These are phyloP conservation scores for Penicillium roqueforti DNA, from an alignment of 495 filamentous ascomycete species.

Conservation along the genomic window DNA sequence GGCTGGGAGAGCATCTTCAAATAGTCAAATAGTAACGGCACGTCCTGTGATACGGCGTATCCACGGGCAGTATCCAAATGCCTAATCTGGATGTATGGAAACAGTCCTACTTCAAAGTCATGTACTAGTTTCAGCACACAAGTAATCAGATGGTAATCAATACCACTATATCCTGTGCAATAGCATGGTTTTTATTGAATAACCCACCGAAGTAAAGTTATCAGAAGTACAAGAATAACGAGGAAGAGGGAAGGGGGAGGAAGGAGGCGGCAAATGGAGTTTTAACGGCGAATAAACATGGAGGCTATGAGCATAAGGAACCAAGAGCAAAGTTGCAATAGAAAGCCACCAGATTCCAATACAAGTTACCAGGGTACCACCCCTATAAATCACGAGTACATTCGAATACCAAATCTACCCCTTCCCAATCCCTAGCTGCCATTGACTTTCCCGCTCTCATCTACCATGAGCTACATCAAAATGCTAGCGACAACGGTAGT, in stretches of 20 bases:
- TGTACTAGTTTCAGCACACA: neutral
- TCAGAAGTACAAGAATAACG: neutral
- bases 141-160: neutral
- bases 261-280: neutral
- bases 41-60: neutral
- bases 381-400: neutral
- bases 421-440: neutral
- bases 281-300: neutral
- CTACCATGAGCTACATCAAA: constrained; percentile 2
- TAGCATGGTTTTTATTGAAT: neutral
- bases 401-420: neutral
- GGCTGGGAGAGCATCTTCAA: neutral
- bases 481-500: constrained; percentile 3
- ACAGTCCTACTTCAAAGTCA: neutral
- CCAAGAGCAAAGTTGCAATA: neutral
- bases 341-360: neutral
- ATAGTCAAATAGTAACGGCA: neutral
- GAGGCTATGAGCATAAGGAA: neutral
- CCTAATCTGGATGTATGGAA: neutral
- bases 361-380: neutral
- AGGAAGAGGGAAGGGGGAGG: neutral
- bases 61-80: neutral
- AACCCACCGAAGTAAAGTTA: neutral
- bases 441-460: neutral
- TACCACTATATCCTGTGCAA: neutral